These are phyloP conservation scores for Carex kokanica DNA, from an alignment of 176 grass and related monocot species.

Conservation along the genomic window DNA sequence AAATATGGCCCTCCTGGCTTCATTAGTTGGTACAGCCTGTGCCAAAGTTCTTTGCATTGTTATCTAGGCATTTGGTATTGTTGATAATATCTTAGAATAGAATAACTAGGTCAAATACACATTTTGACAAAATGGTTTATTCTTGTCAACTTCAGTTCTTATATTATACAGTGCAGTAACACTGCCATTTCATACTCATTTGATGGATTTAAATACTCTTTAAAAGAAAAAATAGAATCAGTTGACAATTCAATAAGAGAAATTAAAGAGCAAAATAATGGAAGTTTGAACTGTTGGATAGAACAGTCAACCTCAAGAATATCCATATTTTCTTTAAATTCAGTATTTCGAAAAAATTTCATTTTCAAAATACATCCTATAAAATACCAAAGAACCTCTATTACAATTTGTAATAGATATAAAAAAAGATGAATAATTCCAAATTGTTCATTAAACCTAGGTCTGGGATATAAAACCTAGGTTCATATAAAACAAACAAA, in stretches of 20 bases:
- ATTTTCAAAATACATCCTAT: no score
- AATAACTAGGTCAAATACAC: conserved; percentile 19
- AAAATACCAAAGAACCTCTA: no score
- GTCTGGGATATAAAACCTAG: no score
- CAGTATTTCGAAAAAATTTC: no score
- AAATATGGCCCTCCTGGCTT: conserved; percentile 75
- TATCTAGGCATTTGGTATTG: conserved; percentile 24
- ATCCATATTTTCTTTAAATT: neutral
- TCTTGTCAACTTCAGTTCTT: neutral
- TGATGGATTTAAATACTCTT: neutral
- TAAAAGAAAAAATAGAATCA: conserved; percentile 5
- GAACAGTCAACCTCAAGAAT: conserved; percentile 20
- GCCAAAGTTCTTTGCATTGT: conserved; percentile 4
- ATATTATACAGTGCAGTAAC: neutral
- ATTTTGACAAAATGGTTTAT: neutral
- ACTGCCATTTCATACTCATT: neutral
- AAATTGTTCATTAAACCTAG: no score
- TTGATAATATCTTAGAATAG: neutral
- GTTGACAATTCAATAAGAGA: neutral
- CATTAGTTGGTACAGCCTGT: conserved; percentile 92
- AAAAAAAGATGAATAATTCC: no score
- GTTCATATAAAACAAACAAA: no score
- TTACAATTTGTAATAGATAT: no score
- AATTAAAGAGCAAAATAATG: conserved; percentile 4
- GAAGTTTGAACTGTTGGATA: neutral